Evolutionary conservation across 805 yeast genomes (phyloP).

Genomic region (Kodamaea leandrae): DNA sequence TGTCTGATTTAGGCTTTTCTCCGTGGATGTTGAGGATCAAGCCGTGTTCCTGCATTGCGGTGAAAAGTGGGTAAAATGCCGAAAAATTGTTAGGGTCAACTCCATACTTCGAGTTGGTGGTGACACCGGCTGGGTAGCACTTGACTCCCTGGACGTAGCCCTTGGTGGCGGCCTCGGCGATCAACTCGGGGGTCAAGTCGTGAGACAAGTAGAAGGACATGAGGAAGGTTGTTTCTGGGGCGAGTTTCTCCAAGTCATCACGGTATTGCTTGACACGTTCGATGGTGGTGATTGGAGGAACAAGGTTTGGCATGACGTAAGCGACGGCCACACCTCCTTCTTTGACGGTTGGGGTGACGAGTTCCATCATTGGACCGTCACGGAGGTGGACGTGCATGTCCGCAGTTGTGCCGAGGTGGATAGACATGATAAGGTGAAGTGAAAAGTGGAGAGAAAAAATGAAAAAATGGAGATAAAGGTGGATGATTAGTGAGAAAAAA

Average conservation of each 20-base stretch:
- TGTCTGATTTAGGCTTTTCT: slow-evolving; percentile 70
- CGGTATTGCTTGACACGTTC: slow-evolving; percentile 72
- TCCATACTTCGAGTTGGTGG: slow-evolving; percentile 92
- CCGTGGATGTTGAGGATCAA: slow-evolving; percentile 91
- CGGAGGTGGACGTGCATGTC: slow-evolving; percentile 97
- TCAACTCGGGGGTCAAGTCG: slow-evolving; percentile 80
- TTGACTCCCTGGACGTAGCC: slow-evolving; percentile 83
- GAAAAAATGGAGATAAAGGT: too few relatives aligned
- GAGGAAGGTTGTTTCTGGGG: slow-evolving; percentile 82
- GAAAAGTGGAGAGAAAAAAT: neutral
- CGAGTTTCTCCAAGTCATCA: slow-evolving; percentile 53
- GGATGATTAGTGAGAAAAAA: too few relatives aligned
- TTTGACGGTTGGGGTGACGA: slow-evolving; percentile 84
- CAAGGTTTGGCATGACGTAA: slow-evolving; percentile 93
- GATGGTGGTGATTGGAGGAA: slow-evolving; percentile 84
- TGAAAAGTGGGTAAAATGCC: slow-evolving; percentile 82
- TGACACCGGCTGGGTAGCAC: slow-evolving; percentile 98
- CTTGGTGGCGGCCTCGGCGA: slow-evolving; percentile 68
- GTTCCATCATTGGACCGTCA: slow-evolving; percentile 89
- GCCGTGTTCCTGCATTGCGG: slow-evolving; percentile 77
- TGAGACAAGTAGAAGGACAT: slow-evolving; percentile 86
- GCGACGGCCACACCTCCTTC: slow-evolving; percentile 91
- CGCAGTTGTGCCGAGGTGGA: slow-evolving; percentile 68
- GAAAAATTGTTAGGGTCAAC: slow-evolving; percentile 92
- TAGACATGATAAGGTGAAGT: slow-evolving; percentile 11